Evolutionary conservation across 768 basidiomycete genomes (phyloP), one percentile per base, ranked within the genome.

Genomic region (Pholiota conissans): DNA sequence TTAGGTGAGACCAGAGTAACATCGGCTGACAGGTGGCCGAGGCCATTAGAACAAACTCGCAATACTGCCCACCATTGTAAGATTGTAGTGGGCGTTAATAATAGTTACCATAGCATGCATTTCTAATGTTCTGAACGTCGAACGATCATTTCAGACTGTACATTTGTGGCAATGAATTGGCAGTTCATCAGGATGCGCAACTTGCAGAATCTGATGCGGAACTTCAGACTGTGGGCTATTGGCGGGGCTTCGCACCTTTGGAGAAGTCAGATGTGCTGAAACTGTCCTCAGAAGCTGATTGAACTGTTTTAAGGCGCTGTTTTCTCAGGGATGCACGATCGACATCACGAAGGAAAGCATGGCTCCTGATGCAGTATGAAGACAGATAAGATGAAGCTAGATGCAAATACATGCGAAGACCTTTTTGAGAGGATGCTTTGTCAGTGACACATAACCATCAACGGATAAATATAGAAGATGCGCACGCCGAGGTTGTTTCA

Each of bases 21-120:
- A 49, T 50, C 49, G 49, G 22, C 49, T 50, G 30, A 13, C n/a
- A 45, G 18, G 42, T 45, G 42, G 42, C 42, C 42, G 42, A 45
- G 22, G 22, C 42, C 42, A 45, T n/a, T 24, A 13, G 8, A 24
- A 1, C 22, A 9, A 5, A 18, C 22, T 22, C 42, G 24, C 42
- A 45, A 24, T 24, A 20, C 42, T 45, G 42, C 22, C 24, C 42
- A 45, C n/a, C 42, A 45, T 4, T 45, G 42, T 18, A 45, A 45
- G 18, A 24, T 22, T 18, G 22, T 42, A 14, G 40, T 45, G 20
- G 42, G 42, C 2, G 10, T 45, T 45, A 45, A 45, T 45, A 45
- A 45, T 45, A 45, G 42, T 45, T 11, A 45, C 22, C 22, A 45
- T n/a, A 45, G 9, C 42, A 45, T 45, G 24, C 42, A 22, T 22